A percentile compares a stretch with the other conserved stretches of the same genome.
These are phyloP conservation scores for Tylopilus cervinicoccineus DNA, from an alignment of 768 basidiomycete species.

Conservation along the genomic window DNA sequence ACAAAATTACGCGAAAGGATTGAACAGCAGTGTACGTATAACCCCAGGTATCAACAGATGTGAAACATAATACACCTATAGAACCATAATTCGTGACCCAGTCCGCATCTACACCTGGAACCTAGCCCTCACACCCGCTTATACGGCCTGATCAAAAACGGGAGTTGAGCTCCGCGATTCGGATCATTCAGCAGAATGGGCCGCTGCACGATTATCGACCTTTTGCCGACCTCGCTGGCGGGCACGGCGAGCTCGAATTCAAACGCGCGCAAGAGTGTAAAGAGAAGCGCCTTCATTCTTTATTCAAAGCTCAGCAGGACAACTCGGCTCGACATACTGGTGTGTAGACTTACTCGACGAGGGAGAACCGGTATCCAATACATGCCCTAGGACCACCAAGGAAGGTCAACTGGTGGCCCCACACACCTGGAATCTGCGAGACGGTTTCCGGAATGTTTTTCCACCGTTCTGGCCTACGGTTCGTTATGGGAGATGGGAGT, in stretches of 20 bases:
- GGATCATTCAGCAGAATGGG: conserved; percentile 7
- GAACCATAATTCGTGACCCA: not conserved
- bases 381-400: not conserved
- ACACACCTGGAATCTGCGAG: not conserved
- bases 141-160: conserved; percentile 6
- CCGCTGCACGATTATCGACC: not conserved
- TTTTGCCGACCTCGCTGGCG: not conserved
- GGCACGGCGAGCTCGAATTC: conserved; percentile 10
- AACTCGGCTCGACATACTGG: not conserved
- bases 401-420: not conserved
- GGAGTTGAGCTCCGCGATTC: conserved; percentile 1
- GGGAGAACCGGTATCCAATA: not conserved
- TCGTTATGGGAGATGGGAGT: not conserved
- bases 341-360: not conserved
- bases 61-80: not conserved
- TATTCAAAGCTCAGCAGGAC: not conserved
- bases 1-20: no score
- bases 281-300: conserved; percentile 8
- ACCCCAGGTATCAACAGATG: no score
- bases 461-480: not conserved
- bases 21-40: no score
- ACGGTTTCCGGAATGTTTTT: not conserved
- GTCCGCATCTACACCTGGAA: not conserved
- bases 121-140: not conserved
- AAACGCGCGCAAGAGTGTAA: conserved; percentile 10